These are phyloP conservation scores for Vaccinium macrocarpon DNA, from an alignment of 148 eudicot species.

Conservation along the genomic window DNA sequence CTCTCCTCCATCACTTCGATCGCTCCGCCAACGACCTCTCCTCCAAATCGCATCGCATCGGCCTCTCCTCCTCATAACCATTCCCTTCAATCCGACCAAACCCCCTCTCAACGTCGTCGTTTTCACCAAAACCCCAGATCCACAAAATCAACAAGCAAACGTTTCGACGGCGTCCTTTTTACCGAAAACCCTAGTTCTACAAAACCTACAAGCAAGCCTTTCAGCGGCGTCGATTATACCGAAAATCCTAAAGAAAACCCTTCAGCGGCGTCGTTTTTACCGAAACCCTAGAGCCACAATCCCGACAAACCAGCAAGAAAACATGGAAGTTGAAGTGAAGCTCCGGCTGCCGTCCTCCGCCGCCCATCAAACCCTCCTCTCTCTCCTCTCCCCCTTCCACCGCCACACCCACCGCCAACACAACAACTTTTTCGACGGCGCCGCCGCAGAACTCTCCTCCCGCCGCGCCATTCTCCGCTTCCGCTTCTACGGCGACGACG, in stretches of 20 bases:
- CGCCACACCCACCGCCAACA: slow-evolving; percentile 57
- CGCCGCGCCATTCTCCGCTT: slow-evolving; percentile 73
- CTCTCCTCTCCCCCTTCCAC: slow-evolving; percentile 54
- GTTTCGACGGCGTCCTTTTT: neutral
- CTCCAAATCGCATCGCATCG: slow-evolving; percentile 69
- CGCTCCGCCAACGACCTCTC: slow-evolving; percentile 41
- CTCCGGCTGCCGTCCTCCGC: slow-evolving; percentile 49
- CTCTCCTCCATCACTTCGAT: slow-evolving; percentile 73
- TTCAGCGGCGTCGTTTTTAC: neutral
- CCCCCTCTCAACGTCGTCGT: neutral
- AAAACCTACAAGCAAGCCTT: neutral
- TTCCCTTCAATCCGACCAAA: neutral
- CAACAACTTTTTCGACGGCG: slow-evolving; percentile 79
- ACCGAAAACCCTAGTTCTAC: neutral
- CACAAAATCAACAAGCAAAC: neutral
- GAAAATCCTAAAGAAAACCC: neutral
- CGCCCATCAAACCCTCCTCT: slow-evolving; percentile 44
- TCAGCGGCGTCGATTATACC: neutral
- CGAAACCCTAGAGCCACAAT: neutral
- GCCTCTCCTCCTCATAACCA: slow-evolving; percentile 33
- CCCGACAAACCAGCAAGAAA: neutral
- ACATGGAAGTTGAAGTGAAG: slow-evolving; percentile 84
- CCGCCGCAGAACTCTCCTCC: slow-evolving; percentile 52
- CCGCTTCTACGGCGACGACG: slow-evolving; percentile 62
- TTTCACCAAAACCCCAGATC: no score